Base-by-base conservation (phyloP, 2,329 filamentous ascomycete genomes). In the Chrysoporthe puriensis region DNA sequence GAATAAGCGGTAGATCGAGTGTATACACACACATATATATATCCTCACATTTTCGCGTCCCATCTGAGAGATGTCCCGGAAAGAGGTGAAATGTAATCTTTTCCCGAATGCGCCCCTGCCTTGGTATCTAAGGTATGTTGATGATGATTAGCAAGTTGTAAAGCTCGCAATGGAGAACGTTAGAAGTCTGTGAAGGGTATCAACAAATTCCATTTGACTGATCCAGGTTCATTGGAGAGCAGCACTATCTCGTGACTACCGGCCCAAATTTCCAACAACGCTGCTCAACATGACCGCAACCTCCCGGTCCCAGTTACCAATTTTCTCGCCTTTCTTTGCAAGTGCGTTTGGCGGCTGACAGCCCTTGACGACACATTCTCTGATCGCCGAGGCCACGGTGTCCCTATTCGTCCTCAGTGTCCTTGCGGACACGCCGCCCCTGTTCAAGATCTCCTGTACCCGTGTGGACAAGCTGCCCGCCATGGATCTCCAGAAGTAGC, bases 271-370 rank as follows among this genome's bases (percentile, higher is more conserved):
- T 60, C 85, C 86, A 50, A 94, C 84, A 6, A 97, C 88, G 73
- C 92, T 92, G 63, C 92, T 91, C 54, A 97, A 91, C 95, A 98
- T 97, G 60, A 98, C 94, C 1, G 94, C 94, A 60, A 94, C 91
- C 80, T 98, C 96, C 50, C 95, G 86, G 74, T 97, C 95, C 93
- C 93, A 97, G 66, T 82, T 86, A 7, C 81, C 83, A 69, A 71
- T 73, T 69, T 69, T 70, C 67, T 82, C 84, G 43, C 76, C 79
- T 73, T 82, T 86, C 67, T 79, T 82, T 3, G 73, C 77, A 58
- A 88, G 75, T 0, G 83, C 86, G 16, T 83, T 85, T 1, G 93
- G 92, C 62, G 91, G 76, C 76, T 90, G 87, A 46, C 89, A 91
- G 0, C 95, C 95, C 63, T 87, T 87, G 69, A 94, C 80, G 1